phyloP scores from a whole-genome alignment of 2,329 filamentous ascomycete species.

The Macrophomina pseudophaseolina region DNA sequence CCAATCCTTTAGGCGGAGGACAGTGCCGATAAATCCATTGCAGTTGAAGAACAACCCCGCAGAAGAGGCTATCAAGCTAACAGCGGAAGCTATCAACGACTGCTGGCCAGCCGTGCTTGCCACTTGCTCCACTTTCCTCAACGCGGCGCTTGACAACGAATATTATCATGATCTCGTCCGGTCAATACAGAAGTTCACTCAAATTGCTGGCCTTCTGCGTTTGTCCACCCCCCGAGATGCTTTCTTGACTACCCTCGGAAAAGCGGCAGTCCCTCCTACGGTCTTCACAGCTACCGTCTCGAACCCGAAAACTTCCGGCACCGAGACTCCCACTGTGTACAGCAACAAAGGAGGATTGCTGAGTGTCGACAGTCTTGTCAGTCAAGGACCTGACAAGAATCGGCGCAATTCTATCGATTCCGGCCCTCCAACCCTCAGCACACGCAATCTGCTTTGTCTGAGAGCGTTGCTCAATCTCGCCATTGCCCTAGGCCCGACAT shows the following conservation, averaged over 20 bases:
- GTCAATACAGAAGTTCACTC: constrained; percentile 92
- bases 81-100: constrained; percentile 81
- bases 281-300: constrained; percentile 50
- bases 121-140: constrained; percentile 93
- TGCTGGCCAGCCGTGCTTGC: constrained; percentile 97
- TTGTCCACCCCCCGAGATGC: constrained; percentile 88
- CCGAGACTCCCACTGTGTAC: constrained; percentile 65
- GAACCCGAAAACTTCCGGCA: constrained; percentile 45
- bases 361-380: constrained; percentile 73
- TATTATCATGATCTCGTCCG: constrained; percentile 92
- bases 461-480: constrained; percentile 92
- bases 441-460: constrained; percentile 86
- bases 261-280: constrained; percentile 88
- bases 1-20: constrained; percentile 73
- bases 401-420: constrained; percentile 64
- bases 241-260: constrained; percentile 90
- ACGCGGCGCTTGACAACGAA: constrained; percentile 87
- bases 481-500: constrained; percentile 88
- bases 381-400: constrained; percentile 65
- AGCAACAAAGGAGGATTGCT: constrained; percentile 74
- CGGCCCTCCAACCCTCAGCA: constrained; percentile 63
- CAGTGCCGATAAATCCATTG: constrained; percentile 83
- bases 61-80: constrained; percentile 72
- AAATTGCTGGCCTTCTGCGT: constrained; percentile 87
- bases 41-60: constrained; percentile 74